phyloP scores from a whole-genome alignment of 1,284 basidiomycete species.

The Amylostereum areolatum region DNA sequence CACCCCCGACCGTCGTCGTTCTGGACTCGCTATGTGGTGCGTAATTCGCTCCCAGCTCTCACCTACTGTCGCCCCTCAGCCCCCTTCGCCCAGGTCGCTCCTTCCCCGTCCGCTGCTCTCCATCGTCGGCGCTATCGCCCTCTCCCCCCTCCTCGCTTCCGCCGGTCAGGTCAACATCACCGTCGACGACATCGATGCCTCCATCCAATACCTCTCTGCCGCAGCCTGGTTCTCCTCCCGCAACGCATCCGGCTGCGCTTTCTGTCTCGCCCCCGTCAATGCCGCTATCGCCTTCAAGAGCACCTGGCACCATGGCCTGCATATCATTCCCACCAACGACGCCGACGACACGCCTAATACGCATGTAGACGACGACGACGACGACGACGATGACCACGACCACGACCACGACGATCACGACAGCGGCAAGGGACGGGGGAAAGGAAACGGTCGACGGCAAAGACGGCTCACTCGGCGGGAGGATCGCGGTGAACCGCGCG shows the following conservation, averaged over 20 bases:
- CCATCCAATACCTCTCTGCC: slow-evolving; percentile 35
- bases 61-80: no score
- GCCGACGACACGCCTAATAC: slow-evolving; percentile 18
- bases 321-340: slow-evolving; percentile 25
- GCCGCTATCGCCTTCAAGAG: slow-evolving; percentile 21
- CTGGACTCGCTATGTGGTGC: no score
- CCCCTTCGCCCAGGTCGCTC: no score
- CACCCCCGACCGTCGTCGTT: no score
- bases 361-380: slow-evolving; percentile 5
- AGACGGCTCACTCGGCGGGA: no score
- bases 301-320: slow-evolving; percentile 39
- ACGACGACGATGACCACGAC: slow-evolving; percentile 9
- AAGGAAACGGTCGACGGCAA: slow-evolving; percentile 5
- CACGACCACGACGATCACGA: slow-evolving; percentile 5
- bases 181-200: slow-evolving; percentile 37
- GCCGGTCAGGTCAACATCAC: slow-evolving; percentile 31
- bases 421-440: slow-evolving; percentile 2
- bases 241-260: slow-evolving; percentile 21
- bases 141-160: neutral
- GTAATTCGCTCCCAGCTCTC: no score
- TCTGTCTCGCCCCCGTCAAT: slow-evolving; percentile 27
- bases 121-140: no score
- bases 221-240: slow-evolving; percentile 32
- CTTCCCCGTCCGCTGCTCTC: no score
- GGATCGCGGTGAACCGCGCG: neutral